phyloP scores from a whole-genome alignment of 495 filamentous ascomycete species.

The Corynascus novoguineensis region DNA sequence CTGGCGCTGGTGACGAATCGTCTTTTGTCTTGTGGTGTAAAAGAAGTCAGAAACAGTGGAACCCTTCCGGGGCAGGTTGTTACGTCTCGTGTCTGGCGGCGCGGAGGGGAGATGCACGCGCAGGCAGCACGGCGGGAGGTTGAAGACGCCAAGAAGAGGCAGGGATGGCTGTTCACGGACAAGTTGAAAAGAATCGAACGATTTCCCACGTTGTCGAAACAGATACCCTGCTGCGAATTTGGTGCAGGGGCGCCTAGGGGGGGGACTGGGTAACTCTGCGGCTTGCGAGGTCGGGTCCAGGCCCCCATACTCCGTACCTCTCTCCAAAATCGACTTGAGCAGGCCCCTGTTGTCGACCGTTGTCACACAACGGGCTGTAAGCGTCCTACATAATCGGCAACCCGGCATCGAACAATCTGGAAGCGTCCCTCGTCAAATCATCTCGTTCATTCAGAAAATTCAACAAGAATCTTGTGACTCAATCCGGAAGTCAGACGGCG shows the following conservation, averaged over 20 bases:
- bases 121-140: conserved; percentile 11
- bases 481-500: neutral
- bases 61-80: conserved; percentile 21
- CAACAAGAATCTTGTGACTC: neutral
- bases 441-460: neutral
- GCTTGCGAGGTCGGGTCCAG: too few species aligned
- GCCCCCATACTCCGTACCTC: too few species aligned
- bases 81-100: neutral
- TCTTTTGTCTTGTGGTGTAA: neutral
- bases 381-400: neutral
- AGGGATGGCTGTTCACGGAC: neutral
- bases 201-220: conserved; percentile 17
- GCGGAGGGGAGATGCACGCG: neutral
- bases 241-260: neutral
- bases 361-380: neutral
- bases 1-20: neutral
- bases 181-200: conserved; percentile 8
- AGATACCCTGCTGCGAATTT: neutral
- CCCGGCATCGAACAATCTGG: neutral
- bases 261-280: neutral
- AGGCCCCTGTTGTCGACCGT: neutral
- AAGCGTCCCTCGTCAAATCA: neutral
- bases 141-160: conserved; percentile 13
- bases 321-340: too few species aligned
- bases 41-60: conserved; percentile 11